These are phyloP conservation scores for Eugenia klotzschiana DNA, from an alignment of 441 rosid species.

Conservation along the genomic window DNA sequence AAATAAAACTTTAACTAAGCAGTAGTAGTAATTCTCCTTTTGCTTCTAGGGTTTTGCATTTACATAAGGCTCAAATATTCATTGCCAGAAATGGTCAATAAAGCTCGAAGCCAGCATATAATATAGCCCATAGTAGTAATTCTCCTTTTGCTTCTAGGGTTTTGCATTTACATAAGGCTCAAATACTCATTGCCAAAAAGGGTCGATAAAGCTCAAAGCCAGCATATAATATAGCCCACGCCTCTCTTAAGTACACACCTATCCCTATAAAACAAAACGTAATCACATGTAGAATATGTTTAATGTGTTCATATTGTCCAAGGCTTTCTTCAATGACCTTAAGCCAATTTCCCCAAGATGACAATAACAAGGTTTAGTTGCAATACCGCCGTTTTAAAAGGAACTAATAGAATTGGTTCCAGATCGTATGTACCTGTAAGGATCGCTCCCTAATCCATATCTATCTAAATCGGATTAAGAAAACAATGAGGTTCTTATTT, in stretches of 20 bases:
- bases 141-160: not conserved
- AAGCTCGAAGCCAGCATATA: not conserved
- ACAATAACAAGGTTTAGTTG: not conserved
- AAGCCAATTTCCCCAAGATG: not conserved
- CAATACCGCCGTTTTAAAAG: too few species aligned
- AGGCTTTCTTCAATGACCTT: not conserved
- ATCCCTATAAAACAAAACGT: not conserved
- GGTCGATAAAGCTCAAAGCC: not conserved
- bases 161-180: not conserved
- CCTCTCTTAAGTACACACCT: not conserved
- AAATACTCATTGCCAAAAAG: not conserved
- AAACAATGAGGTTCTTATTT: not conserved
- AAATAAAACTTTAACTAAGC: not conserved
- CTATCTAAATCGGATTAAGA: not conserved
- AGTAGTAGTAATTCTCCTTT: not conserved
- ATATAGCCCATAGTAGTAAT: not conserved
- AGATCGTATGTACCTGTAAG: not conserved
- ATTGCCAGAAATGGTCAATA: not conserved
- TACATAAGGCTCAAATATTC: not conserved
- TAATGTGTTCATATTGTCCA: not conserved
- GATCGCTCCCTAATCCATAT: not conserved
- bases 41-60: not conserved
- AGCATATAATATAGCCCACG: not conserved
- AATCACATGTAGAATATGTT: not conserved
- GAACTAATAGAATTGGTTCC: not conserved